A percentile compares a stretch with the other conserved stretches of the same genome.
phyloP scores from a whole-genome alignment of 2,329 filamentous ascomycete genomes.

The Sclerotinia spermophila region DNA sequence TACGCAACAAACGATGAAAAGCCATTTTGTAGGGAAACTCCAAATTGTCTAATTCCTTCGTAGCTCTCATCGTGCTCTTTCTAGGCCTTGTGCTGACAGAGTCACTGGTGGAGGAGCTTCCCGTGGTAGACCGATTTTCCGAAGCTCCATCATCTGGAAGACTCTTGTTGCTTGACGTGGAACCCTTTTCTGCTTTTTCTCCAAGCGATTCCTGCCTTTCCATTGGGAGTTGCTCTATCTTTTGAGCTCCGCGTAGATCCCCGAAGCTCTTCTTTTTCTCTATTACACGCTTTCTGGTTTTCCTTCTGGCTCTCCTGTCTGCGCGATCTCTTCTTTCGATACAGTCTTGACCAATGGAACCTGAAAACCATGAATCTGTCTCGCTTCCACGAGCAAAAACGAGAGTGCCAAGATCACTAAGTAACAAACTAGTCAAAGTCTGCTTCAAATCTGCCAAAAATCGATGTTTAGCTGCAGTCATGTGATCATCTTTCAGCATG shows the following conservation, averaged over 20 bases:
- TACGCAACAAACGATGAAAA: conserved; percentile 74
- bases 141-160: conserved; percentile 27
- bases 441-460: conserved; percentile 77
- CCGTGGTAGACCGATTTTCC: conserved; percentile 30
- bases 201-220: conserved; percentile 27
- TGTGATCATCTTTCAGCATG: conserved; percentile 52
- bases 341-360: conserved; percentile 61
- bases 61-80: conserved; percentile 23
- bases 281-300: conserved; percentile 50
- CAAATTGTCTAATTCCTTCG: conserved; percentile 34
- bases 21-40: conserved; percentile 79
- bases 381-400: conserved; percentile 84
- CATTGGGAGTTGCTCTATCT: conserved; percentile 31
- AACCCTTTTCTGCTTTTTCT: conserved; percentile 31
- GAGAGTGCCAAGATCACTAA: conserved; percentile 84
- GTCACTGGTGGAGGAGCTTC: conserved; percentile 34
- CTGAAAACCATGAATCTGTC: conserved; percentile 80
- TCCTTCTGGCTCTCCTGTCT: conserved; percentile 36
- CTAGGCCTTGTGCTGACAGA: conserved; percentile 21
- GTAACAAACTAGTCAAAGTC: conserved; percentile 74
- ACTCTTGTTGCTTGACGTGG: conserved; percentile 22
- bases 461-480: conserved; percentile 65
- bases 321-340: conserved; percentile 56
- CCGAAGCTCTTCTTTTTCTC: conserved; percentile 68
- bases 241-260: conserved; percentile 54